Percentiles rank a stretch among this genome's conserved stretches.
Evolutionary conservation across 2,329 filamentous ascomycete species (phyloP).

Genomic region (Stemphylium lycopersici): DNA sequence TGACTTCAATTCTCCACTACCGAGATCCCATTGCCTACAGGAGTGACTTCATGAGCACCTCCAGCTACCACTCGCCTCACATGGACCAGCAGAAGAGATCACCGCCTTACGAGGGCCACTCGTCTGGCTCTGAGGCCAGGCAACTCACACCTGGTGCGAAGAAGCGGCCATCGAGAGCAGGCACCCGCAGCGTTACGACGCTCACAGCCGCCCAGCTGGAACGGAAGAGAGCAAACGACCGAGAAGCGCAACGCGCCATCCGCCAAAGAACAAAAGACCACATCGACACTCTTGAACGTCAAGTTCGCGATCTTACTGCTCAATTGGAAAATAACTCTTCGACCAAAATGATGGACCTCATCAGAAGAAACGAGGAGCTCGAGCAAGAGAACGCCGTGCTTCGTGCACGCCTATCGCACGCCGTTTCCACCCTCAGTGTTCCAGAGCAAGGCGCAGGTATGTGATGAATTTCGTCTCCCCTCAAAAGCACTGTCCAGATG

Average conservation of each 20-base stretch:
- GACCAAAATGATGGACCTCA: conserved; percentile 57
- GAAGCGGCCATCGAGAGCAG: conserved; percentile 60
- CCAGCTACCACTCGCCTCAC: conserved; percentile 41
- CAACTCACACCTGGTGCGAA: conserved; percentile 49
- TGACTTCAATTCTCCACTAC: conserved; percentile 51
- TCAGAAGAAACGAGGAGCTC: conserved; percentile 60
- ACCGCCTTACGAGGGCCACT: conserved; percentile 48
- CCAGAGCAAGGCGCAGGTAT: conserved; percentile 47
- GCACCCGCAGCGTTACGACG: conserved; percentile 63
- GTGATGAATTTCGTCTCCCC: conserved; percentile 29
- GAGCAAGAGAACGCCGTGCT: conserved; percentile 62
- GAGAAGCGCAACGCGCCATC: conserved; percentile 65
- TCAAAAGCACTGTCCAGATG: conserved; percentile 33
- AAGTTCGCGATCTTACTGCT: conserved; percentile 59
- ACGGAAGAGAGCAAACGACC: conserved; percentile 65
- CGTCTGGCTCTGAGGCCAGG: conserved; percentile 48
- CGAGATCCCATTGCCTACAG: conserved; percentile 48
- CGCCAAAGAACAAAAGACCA: conserved; percentile 65
- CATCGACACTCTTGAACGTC: conserved; percentile 62
- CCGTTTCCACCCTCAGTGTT: conserved; percentile 48
- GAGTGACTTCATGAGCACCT: conserved; percentile 48
- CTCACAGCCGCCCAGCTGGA: conserved; percentile 64
- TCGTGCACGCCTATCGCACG: conserved; percentile 56
- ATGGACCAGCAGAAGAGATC: conserved; percentile 47
- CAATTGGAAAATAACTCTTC: conserved; percentile 54